These are phyloP conservation scores for Ganoderma multipileum DNA, from an alignment of 1,284 basidiomycete species.

Conservation along the genomic window DNA sequence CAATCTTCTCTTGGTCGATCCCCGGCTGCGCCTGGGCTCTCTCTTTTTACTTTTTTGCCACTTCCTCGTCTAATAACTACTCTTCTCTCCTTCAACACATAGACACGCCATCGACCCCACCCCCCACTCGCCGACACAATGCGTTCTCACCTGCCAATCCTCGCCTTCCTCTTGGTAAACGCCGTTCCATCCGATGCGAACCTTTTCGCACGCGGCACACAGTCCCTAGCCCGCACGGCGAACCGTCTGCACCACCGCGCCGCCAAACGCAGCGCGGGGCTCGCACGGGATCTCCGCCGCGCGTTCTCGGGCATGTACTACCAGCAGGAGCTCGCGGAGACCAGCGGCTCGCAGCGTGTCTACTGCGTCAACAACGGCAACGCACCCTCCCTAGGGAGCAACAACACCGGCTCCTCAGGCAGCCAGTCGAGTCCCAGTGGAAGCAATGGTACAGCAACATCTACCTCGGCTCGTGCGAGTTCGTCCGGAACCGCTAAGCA, in stretches of 20 bases:
- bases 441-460: slow-evolving; percentile 26
- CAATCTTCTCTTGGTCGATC: slow-evolving; percentile 18
- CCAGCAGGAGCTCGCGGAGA: slow-evolving; percentile 27
- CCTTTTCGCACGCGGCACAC: slow-evolving; percentile 48
- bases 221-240: slow-evolving; percentile 38
- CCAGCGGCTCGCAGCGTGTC: slow-evolving; percentile 26
- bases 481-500: slow-evolving; percentile 33
- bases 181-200: slow-evolving; percentile 46
- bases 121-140: slow-evolving; percentile 24
- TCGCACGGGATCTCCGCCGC: slow-evolving; percentile 72
- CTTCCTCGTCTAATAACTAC: slow-evolving; percentile 12
- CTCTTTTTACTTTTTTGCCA: slow-evolving; percentile 1
- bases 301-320: slow-evolving; percentile 57
- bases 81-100: slow-evolving; percentile 9
- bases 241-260: slow-evolving; percentile 50
- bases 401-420: slow-evolving; percentile 13
- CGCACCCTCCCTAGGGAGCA: slow-evolving; percentile 25
- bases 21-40: slow-evolving; percentile 26
- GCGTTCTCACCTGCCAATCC: slow-evolving; percentile 34
- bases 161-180: slow-evolving; percentile 37
- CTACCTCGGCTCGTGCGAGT: slow-evolving; percentile 24
- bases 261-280: slow-evolving; percentile 56
- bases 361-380: slow-evolving; percentile 38
- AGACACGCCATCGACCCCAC: background rate
- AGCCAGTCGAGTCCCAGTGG: slow-evolving; percentile 19